phyloP scores from a whole-genome alignment of 2,329 filamentous ascomycete species.

The Simplicillium sp. region DNA sequence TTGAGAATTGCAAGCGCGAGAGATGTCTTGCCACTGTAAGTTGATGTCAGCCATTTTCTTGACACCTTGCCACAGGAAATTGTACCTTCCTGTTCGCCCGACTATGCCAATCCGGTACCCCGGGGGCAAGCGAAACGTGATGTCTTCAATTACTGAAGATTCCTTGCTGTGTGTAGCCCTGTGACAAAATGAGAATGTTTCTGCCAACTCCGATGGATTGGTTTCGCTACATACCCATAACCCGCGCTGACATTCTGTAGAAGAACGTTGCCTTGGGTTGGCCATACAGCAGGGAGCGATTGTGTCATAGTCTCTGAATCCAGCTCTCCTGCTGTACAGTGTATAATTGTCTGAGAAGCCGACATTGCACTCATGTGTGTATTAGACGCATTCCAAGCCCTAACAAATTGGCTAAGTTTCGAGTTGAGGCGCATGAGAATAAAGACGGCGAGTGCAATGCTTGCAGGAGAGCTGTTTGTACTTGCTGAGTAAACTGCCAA shows the following conservation, averaged over 20 bases:
- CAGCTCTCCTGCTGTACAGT: not conserved
- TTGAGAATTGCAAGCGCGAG: conserved; percentile 33
- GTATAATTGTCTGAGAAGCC: not conserved
- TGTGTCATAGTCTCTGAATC: not conserved
- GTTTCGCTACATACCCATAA: conserved; percentile 14
- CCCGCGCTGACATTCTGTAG: conserved; percentile 9
- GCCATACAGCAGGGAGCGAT: not conserved
- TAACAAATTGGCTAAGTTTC: too few relatives aligned
- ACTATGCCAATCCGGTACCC: conserved; percentile 35
- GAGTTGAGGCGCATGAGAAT: too few relatives aligned
- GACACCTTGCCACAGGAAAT: not conserved
- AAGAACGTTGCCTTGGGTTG: not conserved
- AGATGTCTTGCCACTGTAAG: conserved; percentile 34
- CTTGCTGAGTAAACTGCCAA: too few relatives aligned
- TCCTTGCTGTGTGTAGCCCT: not conserved
- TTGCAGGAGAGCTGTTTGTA: too few relatives aligned
- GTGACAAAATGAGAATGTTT: not conserved
- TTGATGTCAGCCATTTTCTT: not conserved
- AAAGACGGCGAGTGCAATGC: too few relatives aligned
- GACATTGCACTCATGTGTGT: not conserved
- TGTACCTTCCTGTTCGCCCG: conserved; percentile 28
- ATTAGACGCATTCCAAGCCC: not conserved
- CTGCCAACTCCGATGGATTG: too few relatives aligned
- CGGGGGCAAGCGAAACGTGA: conserved; percentile 8
- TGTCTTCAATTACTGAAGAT: conserved; percentile 1